phyloP scores from a whole-genome alignment of 495 filamentous ascomycete genomes.

The Haplographium delicatum region DNA sequence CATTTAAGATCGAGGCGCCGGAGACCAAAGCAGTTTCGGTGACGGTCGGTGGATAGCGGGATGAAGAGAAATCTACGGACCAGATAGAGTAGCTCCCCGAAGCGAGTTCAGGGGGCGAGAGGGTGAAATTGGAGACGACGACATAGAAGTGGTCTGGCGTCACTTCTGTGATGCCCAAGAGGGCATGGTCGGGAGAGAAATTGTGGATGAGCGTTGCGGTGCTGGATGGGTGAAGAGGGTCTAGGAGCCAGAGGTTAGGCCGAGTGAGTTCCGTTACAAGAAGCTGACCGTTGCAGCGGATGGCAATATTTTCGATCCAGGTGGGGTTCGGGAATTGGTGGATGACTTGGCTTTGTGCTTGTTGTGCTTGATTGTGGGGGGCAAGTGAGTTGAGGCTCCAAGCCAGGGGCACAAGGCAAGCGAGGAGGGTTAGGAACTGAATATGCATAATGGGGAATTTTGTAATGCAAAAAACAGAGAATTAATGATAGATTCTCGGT shows the following conservation, averaged over 20 bases:
- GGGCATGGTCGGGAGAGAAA: slow-evolving; percentile 17
- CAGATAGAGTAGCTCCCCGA: neutral
- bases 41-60: too few species aligned
- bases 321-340: slow-evolving; percentile 31
- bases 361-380: neutral
- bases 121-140: slow-evolving; percentile 19
- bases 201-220: slow-evolving; percentile 18
- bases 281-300: slow-evolving; percentile 30
- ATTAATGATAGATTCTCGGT: neutral
- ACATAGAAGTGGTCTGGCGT: slow-evolving; percentile 28
- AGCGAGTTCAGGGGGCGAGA: neutral
- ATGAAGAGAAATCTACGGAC: slow-evolving; percentile 5
- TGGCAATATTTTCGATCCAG: slow-evolving; percentile 37
- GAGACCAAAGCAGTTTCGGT: neutral
- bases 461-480: neutral
- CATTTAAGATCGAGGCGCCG: slow-evolving; percentile 25
- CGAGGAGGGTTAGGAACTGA: neutral
- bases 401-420: neutral
- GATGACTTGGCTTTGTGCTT: neutral
- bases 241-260: slow-evolving; percentile 40
- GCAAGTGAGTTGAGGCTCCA: neutral
- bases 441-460: neutral
- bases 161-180: slow-evolving; percentile 31
- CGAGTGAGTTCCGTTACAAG: slow-evolving; percentile 34
- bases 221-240: slow-evolving; percentile 17